A percentile compares a stretch with the other conserved stretches of the same genome.
Conservation (phyloP, 768 basidiomycete genomes). For the Leccinum uliginosum region DNA sequence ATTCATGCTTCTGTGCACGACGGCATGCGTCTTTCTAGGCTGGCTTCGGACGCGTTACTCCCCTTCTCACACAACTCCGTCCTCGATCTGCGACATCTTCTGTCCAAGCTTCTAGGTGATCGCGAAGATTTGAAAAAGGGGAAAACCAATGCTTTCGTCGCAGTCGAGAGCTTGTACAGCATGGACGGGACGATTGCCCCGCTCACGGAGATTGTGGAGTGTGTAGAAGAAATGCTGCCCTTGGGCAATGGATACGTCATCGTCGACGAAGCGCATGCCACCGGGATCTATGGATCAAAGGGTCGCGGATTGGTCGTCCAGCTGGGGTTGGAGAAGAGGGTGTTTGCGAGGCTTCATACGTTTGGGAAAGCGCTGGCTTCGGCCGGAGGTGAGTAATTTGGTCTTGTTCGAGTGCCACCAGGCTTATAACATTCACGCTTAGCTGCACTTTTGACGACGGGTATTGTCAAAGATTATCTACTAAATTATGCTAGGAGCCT, state of each 20-base stretch:
- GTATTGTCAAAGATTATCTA: constrained; percentile 74
- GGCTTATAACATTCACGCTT: background rate
- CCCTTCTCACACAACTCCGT: constrained; percentile 76
- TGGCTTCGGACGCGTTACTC: constrained; percentile 32
- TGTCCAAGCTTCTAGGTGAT: constrained; percentile 39
- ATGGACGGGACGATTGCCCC: constrained; percentile 96
- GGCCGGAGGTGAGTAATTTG: constrained; percentile 65
- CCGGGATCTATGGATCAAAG: constrained; percentile 78
- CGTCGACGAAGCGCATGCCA: constrained; percentile 93
- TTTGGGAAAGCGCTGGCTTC: constrained; percentile 90
- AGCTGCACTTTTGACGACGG: constrained; percentile 77
- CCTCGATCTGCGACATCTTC: constrained; percentile 38
- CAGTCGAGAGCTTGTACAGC: constrained; percentile 86
- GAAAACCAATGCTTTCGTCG: constrained; percentile 60
- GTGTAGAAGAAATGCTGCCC: constrained; percentile 60
- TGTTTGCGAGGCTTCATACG: constrained; percentile 79
- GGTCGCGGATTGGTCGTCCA: constrained; percentile 72
- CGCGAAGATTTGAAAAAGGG: constrained; percentile 37
- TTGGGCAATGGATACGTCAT: constrained; percentile 64
- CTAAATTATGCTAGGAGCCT: constrained; percentile 89
- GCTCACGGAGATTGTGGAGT: constrained; percentile 57
- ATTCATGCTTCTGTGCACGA: constrained; percentile 92
- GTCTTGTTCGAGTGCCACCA: background rate
- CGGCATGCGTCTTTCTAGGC: constrained; percentile 69
- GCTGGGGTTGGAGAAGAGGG: constrained; percentile 64